A percentile compares a stretch with the other conserved stretches of the same genome.
Conservation (phyloP, 805 yeast species). For the Metschnikowia santaceciliae region DNA sequence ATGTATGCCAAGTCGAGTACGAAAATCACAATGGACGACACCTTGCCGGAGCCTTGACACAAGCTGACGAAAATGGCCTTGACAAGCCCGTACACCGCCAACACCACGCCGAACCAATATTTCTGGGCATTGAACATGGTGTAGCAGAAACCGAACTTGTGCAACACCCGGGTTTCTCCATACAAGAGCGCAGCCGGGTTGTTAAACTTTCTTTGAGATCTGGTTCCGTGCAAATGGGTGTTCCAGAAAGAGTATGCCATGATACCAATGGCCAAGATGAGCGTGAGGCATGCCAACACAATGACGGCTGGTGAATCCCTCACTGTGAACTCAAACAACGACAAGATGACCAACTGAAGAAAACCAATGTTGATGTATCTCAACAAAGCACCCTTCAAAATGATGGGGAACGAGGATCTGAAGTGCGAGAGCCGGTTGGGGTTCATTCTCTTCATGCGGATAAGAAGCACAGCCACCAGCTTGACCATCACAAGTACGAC, state of each 20-base stretch:
- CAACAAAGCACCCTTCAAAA: slow-evolving; percentile 74
- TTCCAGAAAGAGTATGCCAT: slow-evolving; percentile 64
- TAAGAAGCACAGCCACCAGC: slow-evolving; percentile 44
- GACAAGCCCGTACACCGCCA: slow-evolving; percentile 56
- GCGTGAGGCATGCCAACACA: slow-evolving; percentile 70
- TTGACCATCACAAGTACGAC: slow-evolving; percentile 55
- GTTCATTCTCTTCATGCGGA: slow-evolving; percentile 48
- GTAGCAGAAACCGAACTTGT: slow-evolving; percentile 83
- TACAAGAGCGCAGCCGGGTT: slow-evolving; percentile 87
- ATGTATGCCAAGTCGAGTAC: slow-evolving; percentile 71
- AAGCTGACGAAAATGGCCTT: slow-evolving; percentile 74
- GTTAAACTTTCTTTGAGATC: slow-evolving; percentile 55
- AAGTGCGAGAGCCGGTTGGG: slow-evolving; percentile 46
- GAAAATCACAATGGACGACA: slow-evolving; percentile 75
- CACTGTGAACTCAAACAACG: slow-evolving; percentile 83
- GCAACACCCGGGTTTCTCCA: slow-evolving; percentile 68
- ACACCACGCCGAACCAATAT: slow-evolving; percentile 79
- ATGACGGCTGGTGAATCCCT: slow-evolving; percentile 86
- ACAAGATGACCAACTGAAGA: slow-evolving; percentile 71
- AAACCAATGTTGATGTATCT: slow-evolving; percentile 82
- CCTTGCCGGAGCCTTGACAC: slow-evolving; percentile 76
- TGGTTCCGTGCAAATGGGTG: slow-evolving; percentile 58
- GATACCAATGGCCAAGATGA: slow-evolving; percentile 56
- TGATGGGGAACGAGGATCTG: slow-evolving; percentile 51
- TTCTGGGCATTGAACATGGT: slow-evolving; percentile 79